Conservation (phyloP, 2,329 filamentous ascomycete genomes). For the Neonectria hederae region DNA sequence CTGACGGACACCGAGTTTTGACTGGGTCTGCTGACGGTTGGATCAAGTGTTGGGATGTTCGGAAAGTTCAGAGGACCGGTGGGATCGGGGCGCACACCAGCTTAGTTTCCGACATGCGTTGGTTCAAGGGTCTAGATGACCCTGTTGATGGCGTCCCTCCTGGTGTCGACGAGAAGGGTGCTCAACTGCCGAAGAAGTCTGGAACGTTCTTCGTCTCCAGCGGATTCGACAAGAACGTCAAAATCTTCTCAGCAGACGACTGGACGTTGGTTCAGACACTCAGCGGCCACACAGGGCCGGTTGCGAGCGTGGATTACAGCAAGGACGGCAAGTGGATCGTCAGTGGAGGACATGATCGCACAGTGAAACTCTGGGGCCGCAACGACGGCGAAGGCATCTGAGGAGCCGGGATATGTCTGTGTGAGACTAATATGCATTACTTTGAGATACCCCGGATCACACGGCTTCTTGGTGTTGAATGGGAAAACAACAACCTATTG, state of each 20-base stretch:
- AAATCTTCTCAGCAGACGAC: conserved; percentile 95
- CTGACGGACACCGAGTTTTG: conserved; percentile 91
- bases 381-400: conserved; percentile 73
- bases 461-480: conserved; percentile 18
- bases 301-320: conserved; percentile 90
- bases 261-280: conserved; percentile 91
- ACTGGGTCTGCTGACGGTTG: conserved; percentile 93
- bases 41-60: conserved; percentile 97
- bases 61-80: conserved; percentile 84
- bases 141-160: conserved; percentile 70
- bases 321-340: conserved; percentile 90
- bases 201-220: conserved; percentile 91
- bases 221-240: conserved; percentile 95
- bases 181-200: conserved; percentile 78
- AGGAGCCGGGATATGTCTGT: conserved; percentile 26
- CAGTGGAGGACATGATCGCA: conserved; percentile 92
- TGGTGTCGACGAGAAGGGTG: conserved; percentile 71
- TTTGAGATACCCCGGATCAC: conserved; percentile 40
- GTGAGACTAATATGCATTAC: conserved; percentile 30
- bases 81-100: conserved; percentile 91
- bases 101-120: conserved; percentile 90
- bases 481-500: not conserved
- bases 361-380: conserved; percentile 94
- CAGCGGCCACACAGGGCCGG: conserved; percentile 90
- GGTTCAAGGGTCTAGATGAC: conserved; percentile 90